Conservation (phyloP, 1,139 yeast genomes). For the Hanseniaspora uvarum region DNA sequence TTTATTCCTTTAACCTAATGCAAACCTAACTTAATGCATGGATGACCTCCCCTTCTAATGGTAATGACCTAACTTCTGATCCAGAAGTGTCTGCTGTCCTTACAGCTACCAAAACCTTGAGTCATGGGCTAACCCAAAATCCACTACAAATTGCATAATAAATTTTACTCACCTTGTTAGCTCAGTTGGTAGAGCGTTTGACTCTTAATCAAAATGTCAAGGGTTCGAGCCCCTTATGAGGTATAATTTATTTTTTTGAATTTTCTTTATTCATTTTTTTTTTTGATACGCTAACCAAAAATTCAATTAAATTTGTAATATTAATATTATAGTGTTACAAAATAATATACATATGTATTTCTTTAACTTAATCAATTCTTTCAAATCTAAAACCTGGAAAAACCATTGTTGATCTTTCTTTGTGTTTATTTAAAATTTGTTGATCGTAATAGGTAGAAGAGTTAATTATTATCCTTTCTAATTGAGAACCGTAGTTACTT, state of each 20-base stretch:
- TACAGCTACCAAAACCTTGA: too few species aligned
- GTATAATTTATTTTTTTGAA: slow-evolving; percentile 1
- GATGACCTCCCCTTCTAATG: too few species aligned
- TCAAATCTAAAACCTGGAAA: slow-evolving; percentile 28
- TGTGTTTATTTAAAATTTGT: neutral
- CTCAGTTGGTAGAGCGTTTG: slow-evolving; percentile 19
- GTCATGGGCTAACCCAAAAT: too few species aligned
- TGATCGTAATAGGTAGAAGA: neutral
- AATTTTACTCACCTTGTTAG: slow-evolving; percentile 17
- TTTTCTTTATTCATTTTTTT: neutral
- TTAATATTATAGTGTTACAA: neutral
- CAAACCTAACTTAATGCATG: too few species aligned
- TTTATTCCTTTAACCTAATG: too few species aligned
- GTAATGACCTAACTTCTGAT: too few species aligned
- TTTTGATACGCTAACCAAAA: neutral
- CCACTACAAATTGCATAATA: too few species aligned
- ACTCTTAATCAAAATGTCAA: slow-evolving; percentile 18
- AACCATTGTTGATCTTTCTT: neutral
- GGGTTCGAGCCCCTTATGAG: slow-evolving; percentile 19
- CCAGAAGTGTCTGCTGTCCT: too few species aligned
- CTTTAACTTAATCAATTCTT: slow-evolving; percentile 43
- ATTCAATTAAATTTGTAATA: neutral
- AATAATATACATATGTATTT: neutral
- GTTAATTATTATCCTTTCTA: neutral
- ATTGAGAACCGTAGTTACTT: neutral